A percentile compares a stretch with the other conserved stretches of the same genome.
phyloP scores from a whole-genome alignment of 169 alveolate genomes.

The Toxoplasma gondii region DNA sequence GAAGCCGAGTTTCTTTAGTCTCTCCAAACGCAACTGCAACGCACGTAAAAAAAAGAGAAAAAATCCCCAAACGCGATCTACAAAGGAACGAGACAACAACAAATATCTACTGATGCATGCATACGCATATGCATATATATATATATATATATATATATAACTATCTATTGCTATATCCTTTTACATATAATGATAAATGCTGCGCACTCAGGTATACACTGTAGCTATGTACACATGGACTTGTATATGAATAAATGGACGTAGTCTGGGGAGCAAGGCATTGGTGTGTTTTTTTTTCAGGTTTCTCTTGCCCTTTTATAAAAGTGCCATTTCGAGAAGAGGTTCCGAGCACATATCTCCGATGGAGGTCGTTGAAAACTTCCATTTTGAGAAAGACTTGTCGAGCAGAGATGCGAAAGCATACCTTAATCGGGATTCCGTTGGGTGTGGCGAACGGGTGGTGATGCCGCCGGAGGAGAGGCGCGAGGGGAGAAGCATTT shows the following conservation, averaged over 20 bases:
- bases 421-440: slow-evolving; percentile 85
- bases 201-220: not conserved
- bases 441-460: slow-evolving; percentile 92
- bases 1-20: slow-evolving; percentile 75
- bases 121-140: not conserved
- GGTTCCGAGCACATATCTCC: not conserved
- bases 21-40: slow-evolving; percentile 73
- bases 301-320: not conserved
- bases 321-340: not conserved
- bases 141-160: no score
- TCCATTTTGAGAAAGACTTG: no score
- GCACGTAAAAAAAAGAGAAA: not conserved
- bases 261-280: not conserved
- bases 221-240: no score
- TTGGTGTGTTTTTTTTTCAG: not conserved
- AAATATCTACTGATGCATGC: not conserved
- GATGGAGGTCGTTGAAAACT: no score
- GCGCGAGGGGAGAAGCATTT: slow-evolving; percentile 81
- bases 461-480: slow-evolving; percentile 76
- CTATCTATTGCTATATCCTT: not conserved
- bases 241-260: not conserved
- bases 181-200: no score
- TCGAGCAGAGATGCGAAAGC: not conserved
- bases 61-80: not conserved
- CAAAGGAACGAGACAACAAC: no score